Evolutionary conservation across 768 basidiomycete genomes (phyloP).

Genomic region (Mycena galericulata): DNA sequence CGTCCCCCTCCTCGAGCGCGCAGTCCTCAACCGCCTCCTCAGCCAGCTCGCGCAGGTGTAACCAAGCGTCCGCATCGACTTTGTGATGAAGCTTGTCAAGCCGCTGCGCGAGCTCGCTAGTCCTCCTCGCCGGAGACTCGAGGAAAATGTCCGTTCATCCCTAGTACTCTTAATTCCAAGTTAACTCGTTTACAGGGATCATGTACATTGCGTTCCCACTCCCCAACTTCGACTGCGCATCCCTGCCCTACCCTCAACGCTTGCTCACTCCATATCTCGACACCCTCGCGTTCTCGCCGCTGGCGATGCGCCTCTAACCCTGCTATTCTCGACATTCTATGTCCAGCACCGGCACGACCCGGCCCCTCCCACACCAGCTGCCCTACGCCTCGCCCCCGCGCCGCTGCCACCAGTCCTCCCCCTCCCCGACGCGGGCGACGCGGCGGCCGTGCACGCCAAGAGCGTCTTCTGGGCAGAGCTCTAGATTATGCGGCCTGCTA

Average conservation of each 20-base stretch:
- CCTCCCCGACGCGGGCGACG: slow-evolving; percentile 67
- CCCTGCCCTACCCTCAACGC: slow-evolving; percentile 46
- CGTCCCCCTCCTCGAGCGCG: too few species aligned
- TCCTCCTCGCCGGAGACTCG: slow-evolving; percentile 77
- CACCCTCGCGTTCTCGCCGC: slow-evolving; percentile 49
- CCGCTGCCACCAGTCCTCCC: slow-evolving; percentile 48
- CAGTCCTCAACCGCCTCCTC: slow-evolving; percentile 90
- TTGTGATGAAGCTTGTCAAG: slow-evolving; percentile 84
- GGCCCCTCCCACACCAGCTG: not conserved
- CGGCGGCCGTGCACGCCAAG: slow-evolving; percentile 68
- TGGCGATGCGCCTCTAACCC: slow-evolving; percentile 38
- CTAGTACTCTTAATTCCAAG: slow-evolving; percentile 5
- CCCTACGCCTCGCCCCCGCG: slow-evolving; percentile 41
- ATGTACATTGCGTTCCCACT: slow-evolving; percentile 69
- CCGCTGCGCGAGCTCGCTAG: too few species aligned
- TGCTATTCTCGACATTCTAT: slow-evolving; percentile 69
- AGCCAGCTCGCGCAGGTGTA: slow-evolving; percentile 95
- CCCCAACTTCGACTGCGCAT: slow-evolving; percentile 20
- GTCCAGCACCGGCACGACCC: slow-evolving; percentile 51
- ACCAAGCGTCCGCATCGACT: slow-evolving; percentile 83
- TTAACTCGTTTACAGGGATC: slow-evolving; percentile 59
- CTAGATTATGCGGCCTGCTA: slow-evolving; percentile 35
- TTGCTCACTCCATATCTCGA: slow-evolving; percentile 70
- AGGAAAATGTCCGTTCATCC: slow-evolving; percentile 70
- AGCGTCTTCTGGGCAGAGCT: slow-evolving; percentile 63